These are phyloP conservation scores for Chrysopogon serrulatus DNA, from an alignment of 176 grass and related monocot species.

Conservation along the genomic window DNA sequence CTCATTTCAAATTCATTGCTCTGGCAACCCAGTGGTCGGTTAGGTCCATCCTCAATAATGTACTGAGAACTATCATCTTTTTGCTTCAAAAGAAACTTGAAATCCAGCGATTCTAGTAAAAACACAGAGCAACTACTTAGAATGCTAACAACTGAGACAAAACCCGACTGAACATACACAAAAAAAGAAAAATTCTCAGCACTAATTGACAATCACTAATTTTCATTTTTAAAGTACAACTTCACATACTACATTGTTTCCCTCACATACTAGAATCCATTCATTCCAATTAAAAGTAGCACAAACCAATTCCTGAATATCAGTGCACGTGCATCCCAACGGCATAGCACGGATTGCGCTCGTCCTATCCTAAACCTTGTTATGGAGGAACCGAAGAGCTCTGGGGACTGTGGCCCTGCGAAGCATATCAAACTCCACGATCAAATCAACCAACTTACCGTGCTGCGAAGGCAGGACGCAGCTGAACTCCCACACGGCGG, in stretches of 20 bases:
- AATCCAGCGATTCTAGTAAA: conserved; percentile 68
- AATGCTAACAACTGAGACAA: neutral
- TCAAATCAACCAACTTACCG: conserved; percentile 41
- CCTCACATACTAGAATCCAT: neutral
- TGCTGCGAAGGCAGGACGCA: conserved; percentile 70
- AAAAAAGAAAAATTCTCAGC: neutral
- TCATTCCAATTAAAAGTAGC: neutral
- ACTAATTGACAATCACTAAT: neutral
- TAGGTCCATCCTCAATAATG: conserved; percentile 81
- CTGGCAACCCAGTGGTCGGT: conserved; percentile 40
- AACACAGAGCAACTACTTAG: neutral
- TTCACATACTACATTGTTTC: neutral
- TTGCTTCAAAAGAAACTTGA: conserved; percentile 78
- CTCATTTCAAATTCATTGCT: conserved; percentile 50
- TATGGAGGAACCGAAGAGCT: neutral
- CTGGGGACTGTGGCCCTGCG: neutral
- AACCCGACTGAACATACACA: neutral
- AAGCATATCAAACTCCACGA: neutral
- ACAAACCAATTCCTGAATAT: neutral
- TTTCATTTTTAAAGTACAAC: neutral
- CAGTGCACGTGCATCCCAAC: neutral
- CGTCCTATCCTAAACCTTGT: neutral
- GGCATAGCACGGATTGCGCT: neutral
- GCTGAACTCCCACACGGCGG: conserved; percentile 80
- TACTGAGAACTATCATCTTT: conserved; percentile 39